Evolutionary conservation across 176 grass and related monocot genomes (phyloP).

Genomic region (Canna indica): DNA sequence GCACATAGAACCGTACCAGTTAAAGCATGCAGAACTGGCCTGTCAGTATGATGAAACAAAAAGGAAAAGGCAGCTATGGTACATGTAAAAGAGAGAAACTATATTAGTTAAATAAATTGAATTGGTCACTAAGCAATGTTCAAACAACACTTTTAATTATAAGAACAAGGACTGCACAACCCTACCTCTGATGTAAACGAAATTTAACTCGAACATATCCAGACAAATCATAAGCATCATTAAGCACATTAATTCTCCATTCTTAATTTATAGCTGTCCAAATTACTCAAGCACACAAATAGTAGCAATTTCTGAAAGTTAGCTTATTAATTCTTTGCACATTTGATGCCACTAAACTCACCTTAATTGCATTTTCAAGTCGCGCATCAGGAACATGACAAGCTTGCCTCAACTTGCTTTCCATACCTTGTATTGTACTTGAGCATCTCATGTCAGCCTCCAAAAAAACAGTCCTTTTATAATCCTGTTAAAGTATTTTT

Average conservation of each 20-base stretch:
- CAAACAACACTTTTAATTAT: too few species aligned
- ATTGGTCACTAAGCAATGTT: too few species aligned
- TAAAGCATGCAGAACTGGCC: background rate
- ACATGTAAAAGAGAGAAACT: background rate
- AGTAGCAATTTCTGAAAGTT: too few species aligned
- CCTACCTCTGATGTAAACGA: too few species aligned
- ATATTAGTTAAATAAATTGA: background rate
- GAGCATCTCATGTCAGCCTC: constrained; percentile 63
- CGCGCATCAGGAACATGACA: constrained; percentile 42
- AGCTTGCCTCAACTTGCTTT: constrained; percentile 48
- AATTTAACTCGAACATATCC: too few species aligned
- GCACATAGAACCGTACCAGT: background rate
- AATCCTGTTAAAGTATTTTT: constrained; percentile 39
- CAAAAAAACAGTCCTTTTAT: constrained; percentile 58
- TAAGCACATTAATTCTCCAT: too few species aligned
- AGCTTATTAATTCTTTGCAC: too few species aligned
- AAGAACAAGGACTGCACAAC: too few species aligned
- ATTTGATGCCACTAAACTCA: constrained; percentile 6
- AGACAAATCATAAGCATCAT: too few species aligned
- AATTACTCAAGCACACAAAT: too few species aligned
- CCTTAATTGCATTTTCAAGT: constrained; percentile 51
- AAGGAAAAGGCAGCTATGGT: background rate
- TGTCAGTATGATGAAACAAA: background rate
- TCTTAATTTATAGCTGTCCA: too few species aligned
- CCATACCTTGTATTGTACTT: constrained; percentile 45